phyloP scores from a whole-genome alignment of 2,329 filamentous ascomycete species.

The Ophiostoma ulmi region DNA sequence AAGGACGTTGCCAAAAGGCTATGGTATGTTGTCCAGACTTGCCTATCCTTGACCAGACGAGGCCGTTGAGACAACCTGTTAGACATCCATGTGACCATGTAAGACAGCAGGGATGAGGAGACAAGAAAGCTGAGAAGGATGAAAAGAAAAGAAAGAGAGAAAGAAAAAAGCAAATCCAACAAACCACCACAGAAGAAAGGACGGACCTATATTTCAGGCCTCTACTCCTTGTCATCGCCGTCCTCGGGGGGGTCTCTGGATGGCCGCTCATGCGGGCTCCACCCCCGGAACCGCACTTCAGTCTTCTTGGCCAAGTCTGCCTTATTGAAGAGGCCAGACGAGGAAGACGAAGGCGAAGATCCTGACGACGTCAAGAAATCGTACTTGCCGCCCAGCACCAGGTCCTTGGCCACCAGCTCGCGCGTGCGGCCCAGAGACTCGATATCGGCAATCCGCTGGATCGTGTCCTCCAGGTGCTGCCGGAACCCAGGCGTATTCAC shows the following conservation, averaged over 20 bases:
- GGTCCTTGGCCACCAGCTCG: slow-evolving; percentile 90
- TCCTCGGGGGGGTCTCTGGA: slow-evolving; percentile 20
- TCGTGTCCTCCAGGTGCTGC: slow-evolving; percentile 72
- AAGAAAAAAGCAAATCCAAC: neutral
- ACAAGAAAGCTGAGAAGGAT: neutral
- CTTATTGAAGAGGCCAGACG: neutral
- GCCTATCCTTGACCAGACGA: neutral
- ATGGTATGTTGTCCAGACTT: neutral
- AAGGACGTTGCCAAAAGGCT: neutral
- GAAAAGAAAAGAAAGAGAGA: neutral
- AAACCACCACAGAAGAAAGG: neutral
- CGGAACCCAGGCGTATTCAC: slow-evolving; percentile 73
- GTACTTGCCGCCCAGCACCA: slow-evolving; percentile 80
- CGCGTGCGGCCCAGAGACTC: slow-evolving; percentile 90
- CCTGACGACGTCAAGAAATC: slow-evolving; percentile 42
- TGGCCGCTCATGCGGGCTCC: slow-evolving; percentile 28
- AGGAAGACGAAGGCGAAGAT: neutral
- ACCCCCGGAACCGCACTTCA: slow-evolving; percentile 26
- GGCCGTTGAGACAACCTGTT: neutral
- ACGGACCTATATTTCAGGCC: neutral
- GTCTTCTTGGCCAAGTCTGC: slow-evolving; percentile 14
- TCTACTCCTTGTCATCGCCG: slow-evolving; percentile 3
- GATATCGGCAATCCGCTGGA: slow-evolving; percentile 84
- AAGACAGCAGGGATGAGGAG: neutral
- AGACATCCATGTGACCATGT: neutral